phyloP scores from a whole-genome alignment of 208 protist genomes.

The Acanthamoeba castellanii region DNA sequence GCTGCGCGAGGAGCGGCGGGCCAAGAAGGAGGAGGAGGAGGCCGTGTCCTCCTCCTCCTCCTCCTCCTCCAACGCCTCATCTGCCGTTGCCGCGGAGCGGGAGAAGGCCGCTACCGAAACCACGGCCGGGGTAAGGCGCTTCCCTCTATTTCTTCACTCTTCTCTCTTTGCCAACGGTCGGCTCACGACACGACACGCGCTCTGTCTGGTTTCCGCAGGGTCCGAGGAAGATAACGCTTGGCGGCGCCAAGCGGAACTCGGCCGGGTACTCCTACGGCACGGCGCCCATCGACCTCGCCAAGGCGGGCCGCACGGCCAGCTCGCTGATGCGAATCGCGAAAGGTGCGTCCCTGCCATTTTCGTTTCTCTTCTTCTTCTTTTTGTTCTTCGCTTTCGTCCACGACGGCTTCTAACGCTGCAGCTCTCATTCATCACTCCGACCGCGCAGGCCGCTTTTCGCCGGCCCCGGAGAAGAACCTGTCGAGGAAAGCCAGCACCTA shows the following conservation, averaged over 20 bases:
- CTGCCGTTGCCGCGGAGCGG: too few relatives aligned
- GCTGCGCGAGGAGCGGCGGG: neutral
- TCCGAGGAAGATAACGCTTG: neutral
- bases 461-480: neutral
- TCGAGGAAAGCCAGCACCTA: neutral
- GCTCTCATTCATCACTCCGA: too few relatives aligned
- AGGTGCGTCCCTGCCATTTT: neutral
- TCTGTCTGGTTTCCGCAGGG: neutral
- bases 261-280: neutral
- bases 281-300: constrained; percentile 1
- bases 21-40: constrained; percentile 18
- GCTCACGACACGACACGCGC: too few relatives aligned
- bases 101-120: neutral
- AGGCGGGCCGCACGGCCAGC: constrained; percentile 10
- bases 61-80: too few relatives aligned
- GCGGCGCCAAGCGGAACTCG: neutral
- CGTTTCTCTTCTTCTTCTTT: neutral
- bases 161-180: too few relatives aligned
- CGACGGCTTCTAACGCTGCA: too few relatives aligned
- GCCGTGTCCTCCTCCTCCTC: neutral
- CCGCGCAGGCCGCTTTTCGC: neutral
- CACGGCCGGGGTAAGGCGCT: too few relatives aligned
- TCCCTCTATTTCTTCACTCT: too few relatives aligned
- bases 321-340: constrained; percentile 23
- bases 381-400: neutral